Base-by-base conservation (phyloP, 495 filamentous ascomycete genomes). In the Penicillium canescens region DNA sequence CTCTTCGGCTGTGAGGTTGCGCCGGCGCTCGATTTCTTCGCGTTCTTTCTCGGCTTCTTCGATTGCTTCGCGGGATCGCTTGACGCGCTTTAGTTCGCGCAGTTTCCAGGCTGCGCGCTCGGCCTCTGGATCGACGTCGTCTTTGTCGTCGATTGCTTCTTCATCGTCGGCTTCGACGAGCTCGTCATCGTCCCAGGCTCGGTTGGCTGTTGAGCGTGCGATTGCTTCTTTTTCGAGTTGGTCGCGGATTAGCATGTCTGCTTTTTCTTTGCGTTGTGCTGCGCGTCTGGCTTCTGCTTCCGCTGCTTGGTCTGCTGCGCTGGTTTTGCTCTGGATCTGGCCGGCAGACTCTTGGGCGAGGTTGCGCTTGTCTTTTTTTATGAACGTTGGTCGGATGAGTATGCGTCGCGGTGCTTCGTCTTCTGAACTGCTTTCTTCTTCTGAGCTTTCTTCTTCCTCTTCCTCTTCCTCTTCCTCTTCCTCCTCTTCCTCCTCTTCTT, bases 21-120 rank as follows among this genome's bases (percentile, higher is more conserved):
- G 83, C 42, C 94, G 79, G 12, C 92, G 84, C 73, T 98, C 94
- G 37, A 96, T 77, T 72, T 99, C 95, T 47, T 89, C 95, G 38
- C 85, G 81, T 70, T 96, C 92, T 61, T 85, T 86, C 73, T 99
- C 94, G 12, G 84, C 78, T 40, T 74, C 76, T 67, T 96, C 92
- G 62, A 99, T 90, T 3, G 85, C 83, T 61, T 90, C 87, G 26
- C 95, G 82, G 58, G 92, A 90, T 26, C 94, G 82, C 67, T 91
- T 89, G 51, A 98, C 80, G 3, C 94, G 86, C 70, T 87, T 86
- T 26, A 99, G 72, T 70, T 99, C 94, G 37, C 94, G 85, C 40
- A 98, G 77, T 64, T 96, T 96, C 94, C 94, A 99, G 0, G 91
- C 89, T 10, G 91, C 91, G 35, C 85, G 84, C 65, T 99, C 94